Conservation (phyloP, 2,329 filamentous ascomycete species). For the Sporothrix curviconia region DNA sequence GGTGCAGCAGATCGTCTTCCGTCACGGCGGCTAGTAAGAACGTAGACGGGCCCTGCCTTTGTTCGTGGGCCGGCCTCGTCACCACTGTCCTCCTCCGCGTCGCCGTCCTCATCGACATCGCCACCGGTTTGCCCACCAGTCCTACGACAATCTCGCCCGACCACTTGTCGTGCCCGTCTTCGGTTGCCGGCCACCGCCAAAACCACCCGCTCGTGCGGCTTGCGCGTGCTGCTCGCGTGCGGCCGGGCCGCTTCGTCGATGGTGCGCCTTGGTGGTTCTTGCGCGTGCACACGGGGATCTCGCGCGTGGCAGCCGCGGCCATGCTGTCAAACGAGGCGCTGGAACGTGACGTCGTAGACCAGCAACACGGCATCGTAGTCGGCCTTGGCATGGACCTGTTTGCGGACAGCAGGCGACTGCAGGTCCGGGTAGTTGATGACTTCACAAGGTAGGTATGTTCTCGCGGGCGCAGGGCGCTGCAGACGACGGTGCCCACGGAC, state of each 20-base stretch:
- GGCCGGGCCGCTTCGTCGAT: neutral
- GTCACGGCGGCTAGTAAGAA: too few species aligned
- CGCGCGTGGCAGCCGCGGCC: neutral
- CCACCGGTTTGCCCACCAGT: slow-evolving; percentile 64
- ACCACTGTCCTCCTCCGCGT: neutral
- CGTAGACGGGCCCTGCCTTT: too few species aligned
- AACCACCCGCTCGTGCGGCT: slow-evolving; percentile 15
- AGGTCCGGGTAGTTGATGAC: slow-evolving; percentile 26
- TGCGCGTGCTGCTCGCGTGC: slow-evolving; percentile 1
- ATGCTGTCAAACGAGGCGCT: slow-evolving; percentile 22
- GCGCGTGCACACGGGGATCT: slow-evolving; percentile 21
- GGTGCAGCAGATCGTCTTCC: slow-evolving; percentile 17
- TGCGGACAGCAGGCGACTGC: slow-evolving; percentile 19
- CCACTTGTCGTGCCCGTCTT: slow-evolving; percentile 2
- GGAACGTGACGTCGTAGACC: slow-evolving; percentile 25
- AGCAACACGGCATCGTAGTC: slow-evolving; percentile 27
- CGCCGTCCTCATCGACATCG: slow-evolving; percentile 4
- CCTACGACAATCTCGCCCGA: slow-evolving; percentile 46
- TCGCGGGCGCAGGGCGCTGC: slow-evolving; percentile 18
- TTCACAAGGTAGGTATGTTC: slow-evolving; percentile 25
- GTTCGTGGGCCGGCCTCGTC: neutral
- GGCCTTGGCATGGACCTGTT: slow-evolving; percentile 19
- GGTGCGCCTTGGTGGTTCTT: slow-evolving; percentile 15
- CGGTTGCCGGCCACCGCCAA: slow-evolving; percentile 4
- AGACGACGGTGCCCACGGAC: neutral